Evolutionary conservation across 73 alveolate species (phyloP).

Genomic region (Blepharisma stoltei): DNA sequence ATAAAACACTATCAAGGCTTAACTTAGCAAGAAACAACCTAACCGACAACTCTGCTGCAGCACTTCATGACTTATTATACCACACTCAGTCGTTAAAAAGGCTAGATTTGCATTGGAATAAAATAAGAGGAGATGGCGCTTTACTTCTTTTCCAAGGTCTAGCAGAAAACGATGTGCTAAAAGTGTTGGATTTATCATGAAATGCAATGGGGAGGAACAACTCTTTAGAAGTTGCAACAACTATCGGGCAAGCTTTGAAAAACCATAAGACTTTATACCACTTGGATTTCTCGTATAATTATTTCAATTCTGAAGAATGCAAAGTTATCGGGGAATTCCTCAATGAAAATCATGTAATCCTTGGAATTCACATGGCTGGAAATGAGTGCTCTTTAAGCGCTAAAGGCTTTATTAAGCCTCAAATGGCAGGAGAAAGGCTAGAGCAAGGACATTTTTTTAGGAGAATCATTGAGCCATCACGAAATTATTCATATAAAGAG

Average conservation of each 20-base stretch:
- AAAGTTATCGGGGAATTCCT: slow-evolving; percentile 51
- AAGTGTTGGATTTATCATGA: slow-evolving; percentile 21
- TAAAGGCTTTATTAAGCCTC: slow-evolving; percentile 67
- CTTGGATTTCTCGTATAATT: slow-evolving; percentile 74
- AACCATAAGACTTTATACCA: slow-evolving; percentile 59
- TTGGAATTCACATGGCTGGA: slow-evolving; percentile 86
- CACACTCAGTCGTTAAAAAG: slow-evolving; percentile 25
- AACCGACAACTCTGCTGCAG: background rate
- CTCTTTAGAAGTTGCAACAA: background rate
- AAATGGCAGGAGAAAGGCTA: background rate
- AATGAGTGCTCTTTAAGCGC: slow-evolving; percentile 73
- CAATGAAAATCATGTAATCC: slow-evolving; percentile 66
- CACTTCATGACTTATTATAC: background rate
- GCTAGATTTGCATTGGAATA: slow-evolving; percentile 61
- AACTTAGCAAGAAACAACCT: slow-evolving; percentile 30
- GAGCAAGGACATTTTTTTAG: slow-evolving; percentile 22
- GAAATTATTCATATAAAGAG: background rate
- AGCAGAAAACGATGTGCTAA: background rate
- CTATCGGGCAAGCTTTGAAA: slow-evolving; percentile 50
- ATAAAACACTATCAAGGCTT: slow-evolving; percentile 23
- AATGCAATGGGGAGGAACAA: background rate
- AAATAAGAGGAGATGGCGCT: slow-evolving; percentile 54
- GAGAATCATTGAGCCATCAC: slow-evolving; percentile 12
- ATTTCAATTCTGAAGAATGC: slow-evolving; percentile 52
- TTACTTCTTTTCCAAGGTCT: background rate